Conservation (phyloP, 768 basidiomycete genomes). For the Termitomyces titanicus region DNA sequence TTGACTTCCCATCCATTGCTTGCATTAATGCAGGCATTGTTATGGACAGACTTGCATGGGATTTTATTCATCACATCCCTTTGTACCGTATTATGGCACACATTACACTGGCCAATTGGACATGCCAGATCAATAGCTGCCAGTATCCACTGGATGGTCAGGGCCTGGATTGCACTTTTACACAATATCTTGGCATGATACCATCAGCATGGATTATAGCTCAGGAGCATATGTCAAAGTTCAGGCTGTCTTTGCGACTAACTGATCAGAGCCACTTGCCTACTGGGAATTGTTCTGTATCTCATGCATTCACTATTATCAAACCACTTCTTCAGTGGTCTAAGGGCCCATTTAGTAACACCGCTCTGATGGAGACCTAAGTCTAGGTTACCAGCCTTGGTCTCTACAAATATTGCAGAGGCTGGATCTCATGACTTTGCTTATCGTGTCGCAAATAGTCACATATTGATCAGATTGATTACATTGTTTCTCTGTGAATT, state of each 20-base stretch:
- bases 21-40: constrained; percentile 17
- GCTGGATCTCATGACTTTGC: too few species aligned
- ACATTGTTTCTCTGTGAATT: too few species aligned
- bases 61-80: constrained; percentile 22
- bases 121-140: constrained; percentile 11
- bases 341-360: too few species aligned
- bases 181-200: not conserved
- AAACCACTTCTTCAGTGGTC: not conserved
- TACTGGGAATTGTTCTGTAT: not conserved
- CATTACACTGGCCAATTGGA: constrained; percentile 17
- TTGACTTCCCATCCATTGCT: constrained; percentile 20
- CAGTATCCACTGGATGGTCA: constrained; percentile 2
- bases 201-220: constrained; percentile 15
- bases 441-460: too few species aligned
- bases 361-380: too few species aligned
- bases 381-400: too few species aligned
- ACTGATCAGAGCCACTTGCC: constrained; percentile 9
- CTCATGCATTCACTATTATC: not conserved
- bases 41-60: constrained; percentile 13
- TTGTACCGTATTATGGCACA: constrained; percentile 14
- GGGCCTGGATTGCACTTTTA: constrained; percentile 4
- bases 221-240: constrained; percentile 2
- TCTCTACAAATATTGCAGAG: too few species aligned
- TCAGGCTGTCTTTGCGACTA: not conserved
- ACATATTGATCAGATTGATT: too few species aligned